These are phyloP conservation scores for Melampsora larici-populina DNA, from an alignment of 1,284 basidiomycete genomes.

Conservation along the genomic window DNA sequence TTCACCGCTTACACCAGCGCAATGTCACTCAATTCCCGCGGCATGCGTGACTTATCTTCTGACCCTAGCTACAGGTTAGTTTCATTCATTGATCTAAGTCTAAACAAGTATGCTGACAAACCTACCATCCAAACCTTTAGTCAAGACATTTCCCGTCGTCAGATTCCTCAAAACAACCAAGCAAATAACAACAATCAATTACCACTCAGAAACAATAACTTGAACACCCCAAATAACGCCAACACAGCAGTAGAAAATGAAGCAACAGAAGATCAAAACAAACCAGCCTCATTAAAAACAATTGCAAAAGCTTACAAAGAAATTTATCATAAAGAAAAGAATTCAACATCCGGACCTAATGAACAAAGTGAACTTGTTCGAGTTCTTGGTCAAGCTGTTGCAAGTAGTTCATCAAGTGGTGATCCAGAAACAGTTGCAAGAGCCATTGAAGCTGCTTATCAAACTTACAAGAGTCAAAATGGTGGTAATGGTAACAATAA, in stretches of 20 bases:
- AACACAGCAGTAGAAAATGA: neutral
- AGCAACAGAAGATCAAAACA: neutral
- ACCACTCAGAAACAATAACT: neutral
- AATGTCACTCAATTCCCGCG: neutral
- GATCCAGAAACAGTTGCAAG: neutral
- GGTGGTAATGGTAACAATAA: neutral
- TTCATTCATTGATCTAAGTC: too few relatives aligned
- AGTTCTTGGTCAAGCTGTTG: constrained; percentile 1
- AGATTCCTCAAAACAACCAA: neutral
- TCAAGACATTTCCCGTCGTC: too few relatives aligned
- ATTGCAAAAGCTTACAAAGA: neutral
- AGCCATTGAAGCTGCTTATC: neutral
- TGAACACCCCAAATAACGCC: neutral
- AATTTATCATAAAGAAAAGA: neutral
- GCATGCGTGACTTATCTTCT: too few relatives aligned
- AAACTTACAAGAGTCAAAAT: neutral
- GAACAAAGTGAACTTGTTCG: neutral
- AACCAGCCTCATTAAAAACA: neutral
- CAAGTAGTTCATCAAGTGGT: neutral
- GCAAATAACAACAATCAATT: neutral
- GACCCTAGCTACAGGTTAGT: too few relatives aligned
- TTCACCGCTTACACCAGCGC: neutral
- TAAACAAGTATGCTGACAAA: too few relatives aligned
- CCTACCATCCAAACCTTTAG: too few relatives aligned
- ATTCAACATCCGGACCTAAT: neutral